These are phyloP conservation scores for Aspergillus sclerotialis DNA, from an alignment of 2,329 filamentous ascomycete genomes.

Conservation along the genomic window DNA sequence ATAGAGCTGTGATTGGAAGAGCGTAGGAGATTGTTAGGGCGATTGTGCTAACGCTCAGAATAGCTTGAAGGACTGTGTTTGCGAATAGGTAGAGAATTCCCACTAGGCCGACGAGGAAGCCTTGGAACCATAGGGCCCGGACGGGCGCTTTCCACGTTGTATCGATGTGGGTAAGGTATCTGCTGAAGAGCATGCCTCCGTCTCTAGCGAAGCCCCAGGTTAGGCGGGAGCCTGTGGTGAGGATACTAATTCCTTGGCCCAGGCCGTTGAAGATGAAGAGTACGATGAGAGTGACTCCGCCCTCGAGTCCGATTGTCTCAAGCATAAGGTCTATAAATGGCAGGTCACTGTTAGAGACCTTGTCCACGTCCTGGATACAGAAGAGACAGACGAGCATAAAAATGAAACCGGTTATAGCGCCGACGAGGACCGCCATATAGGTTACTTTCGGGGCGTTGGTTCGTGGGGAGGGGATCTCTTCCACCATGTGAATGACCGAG, in stretches of 20 bases:
- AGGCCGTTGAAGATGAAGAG: constrained; percentile 53
- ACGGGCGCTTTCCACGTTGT: constrained; percentile 47
- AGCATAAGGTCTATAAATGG: constrained; percentile 46
- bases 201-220: constrained; percentile 52
- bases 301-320: constrained; percentile 33
- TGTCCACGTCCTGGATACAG: constrained; percentile 42
- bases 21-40: constrained; percentile 48
- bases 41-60: constrained; percentile 51
- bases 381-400: constrained; percentile 50
- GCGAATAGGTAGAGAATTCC: constrained; percentile 53
- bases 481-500: constrained; percentile 53
- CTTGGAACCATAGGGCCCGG: constrained; percentile 48
- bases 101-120: constrained; percentile 40
- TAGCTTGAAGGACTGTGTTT: constrained; percentile 47
- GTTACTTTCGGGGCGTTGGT: constrained; percentile 47
- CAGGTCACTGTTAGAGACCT: constrained; percentile 35
- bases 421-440: constrained; percentile 46
- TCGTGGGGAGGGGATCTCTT: constrained; percentile 49
- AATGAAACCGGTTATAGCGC: constrained; percentile 44
- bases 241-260: constrained; percentile 46
- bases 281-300: constrained; percentile 44
- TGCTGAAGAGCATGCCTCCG: constrained; percentile 41
- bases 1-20: constrained; percentile 44
- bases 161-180: constrained; percentile 42
- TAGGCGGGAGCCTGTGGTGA: constrained; percentile 47